Evolutionary conservation across 805 yeast genomes (phyloP).

Genomic region (Teunomyces gatunensis): DNA sequence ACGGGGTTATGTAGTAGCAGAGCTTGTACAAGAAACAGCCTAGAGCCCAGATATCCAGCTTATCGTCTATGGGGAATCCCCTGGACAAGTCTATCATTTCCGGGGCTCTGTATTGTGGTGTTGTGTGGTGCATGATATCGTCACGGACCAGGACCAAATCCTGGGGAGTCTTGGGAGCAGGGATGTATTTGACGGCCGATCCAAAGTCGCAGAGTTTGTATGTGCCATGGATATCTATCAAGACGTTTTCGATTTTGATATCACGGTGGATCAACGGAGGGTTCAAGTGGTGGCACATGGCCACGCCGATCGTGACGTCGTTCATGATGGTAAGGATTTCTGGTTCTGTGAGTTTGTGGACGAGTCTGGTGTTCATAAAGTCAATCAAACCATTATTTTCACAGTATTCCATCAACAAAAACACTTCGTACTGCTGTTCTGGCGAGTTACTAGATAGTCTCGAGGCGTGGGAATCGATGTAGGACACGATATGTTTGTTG

Average conservation of each 20-base stretch:
- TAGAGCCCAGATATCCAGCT: constrained; percentile 82
- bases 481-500: constrained; percentile 75
- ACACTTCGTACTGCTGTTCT: constrained; percentile 69
- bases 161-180: constrained; percentile 60
- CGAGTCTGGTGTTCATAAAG: constrained; percentile 71
- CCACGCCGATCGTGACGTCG: constrained; percentile 70
- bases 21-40: constrained; percentile 76
- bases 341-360: constrained; percentile 61
- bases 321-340: constrained; percentile 69
- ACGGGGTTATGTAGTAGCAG: constrained; percentile 81
- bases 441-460: constrained; percentile 39
- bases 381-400: constrained; percentile 73
- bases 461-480: constrained; percentile 94
- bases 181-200: constrained; percentile 62
- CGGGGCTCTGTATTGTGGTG: constrained; percentile 83
- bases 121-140: constrained; percentile 74
- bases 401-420: constrained; percentile 78
- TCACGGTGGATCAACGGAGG: constrained; percentile 79
- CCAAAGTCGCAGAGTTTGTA: constrained; percentile 83
- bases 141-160: constrained; percentile 60
- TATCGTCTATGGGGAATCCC: constrained; percentile 73
- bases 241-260: constrained; percentile 78
- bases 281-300: constrained; percentile 68
- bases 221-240: constrained; percentile 54
- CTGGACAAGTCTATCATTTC: constrained; percentile 76